Evolutionary conservation across 495 filamentous ascomycete genomes (phyloP), one percentile per base, ranked within the genome.

Genomic region (Penicilliopsis zonata): DNA sequence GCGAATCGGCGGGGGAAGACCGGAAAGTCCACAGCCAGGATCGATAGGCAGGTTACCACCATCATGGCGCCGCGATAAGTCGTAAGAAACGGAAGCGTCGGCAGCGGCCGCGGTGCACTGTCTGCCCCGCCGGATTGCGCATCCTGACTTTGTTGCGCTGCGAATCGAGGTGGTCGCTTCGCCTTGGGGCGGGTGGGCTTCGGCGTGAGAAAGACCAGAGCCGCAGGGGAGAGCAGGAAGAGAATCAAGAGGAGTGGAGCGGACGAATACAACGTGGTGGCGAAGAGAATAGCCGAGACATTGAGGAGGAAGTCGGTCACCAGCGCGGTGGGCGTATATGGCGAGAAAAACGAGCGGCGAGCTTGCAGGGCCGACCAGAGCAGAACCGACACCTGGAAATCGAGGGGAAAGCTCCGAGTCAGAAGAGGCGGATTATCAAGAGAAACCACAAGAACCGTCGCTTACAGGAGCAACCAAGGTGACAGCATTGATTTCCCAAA

Each of bases 11-110:
- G 75, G 2, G 90, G 90, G 41, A 99, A 99, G 31, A 92, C 59
- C 13, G 65, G 72, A 47, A 99, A 99, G 57, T 99, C 90, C 13
- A 99, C 90, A 7, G 92, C 90, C n/a, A 99, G 70, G 40, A 99
- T 96, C 30, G 85, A 83, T 16, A 86, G 53, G 46, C 86, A 93
- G 13, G 92, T 99, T 19, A 85, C 64, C n/a, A 94, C 67, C 65
- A 99, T 73, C 86, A 99, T 94, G 18, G 71, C 69, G 1, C 81
- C 85, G 21, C 90, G 76, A 44, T 96, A 96, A 13, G 73, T 80
- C 1, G 90, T 95, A 37, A 99, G 55, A 57, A 94, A 96, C 1
- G 87, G 82, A 52, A 88, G 88, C 24, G 78, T 73, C 0, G 92
- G 85, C 9, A 94, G 57, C 8, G 65, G 56, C 31, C 72, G 63